A percentile compares a stretch with the other conserved stretches of the same genome.
phyloP scores from a whole-genome alignment of 331 rosid species.

The Acacia concinna region DNA sequence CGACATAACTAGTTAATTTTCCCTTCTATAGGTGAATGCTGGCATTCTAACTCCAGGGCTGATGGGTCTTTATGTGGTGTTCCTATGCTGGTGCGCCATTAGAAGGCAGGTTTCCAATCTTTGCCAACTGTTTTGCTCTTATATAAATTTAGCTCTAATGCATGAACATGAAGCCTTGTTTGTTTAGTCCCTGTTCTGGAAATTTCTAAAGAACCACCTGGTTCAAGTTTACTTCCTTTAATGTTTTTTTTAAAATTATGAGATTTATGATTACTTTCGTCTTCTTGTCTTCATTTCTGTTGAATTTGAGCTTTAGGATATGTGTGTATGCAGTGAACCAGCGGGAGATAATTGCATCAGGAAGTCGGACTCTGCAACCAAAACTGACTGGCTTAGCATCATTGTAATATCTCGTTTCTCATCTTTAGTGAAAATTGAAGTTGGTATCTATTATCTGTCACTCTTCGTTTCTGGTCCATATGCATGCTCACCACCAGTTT shows the following conservation, averaged over 20 bases:
- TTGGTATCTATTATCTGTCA: neutral
- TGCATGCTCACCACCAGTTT: neutral
- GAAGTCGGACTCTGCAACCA: constrained; percentile 46
- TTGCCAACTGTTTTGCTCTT: constrained; percentile 11
- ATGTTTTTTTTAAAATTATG: neutral
- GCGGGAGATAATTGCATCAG: constrained; percentile 65
- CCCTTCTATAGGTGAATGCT: constrained; percentile 66
- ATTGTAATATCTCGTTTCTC: constrained; percentile 53
- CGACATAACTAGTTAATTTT: constrained; percentile 15
- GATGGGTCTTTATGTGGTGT: constrained; percentile 95
- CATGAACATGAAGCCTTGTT: neutral
- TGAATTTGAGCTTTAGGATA: constrained; percentile 26
- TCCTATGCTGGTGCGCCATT: constrained; percentile 96
- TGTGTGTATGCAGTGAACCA: constrained; percentile 68
- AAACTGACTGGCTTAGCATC: constrained; percentile 86
- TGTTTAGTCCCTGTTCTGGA: neutral
- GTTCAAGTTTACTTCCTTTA: neutral
- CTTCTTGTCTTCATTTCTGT: constrained; percentile 7
- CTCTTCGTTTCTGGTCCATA: neutral
- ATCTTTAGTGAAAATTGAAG: constrained; percentile 1
- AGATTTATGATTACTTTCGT: constrained; percentile 3
- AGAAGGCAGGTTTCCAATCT: constrained; percentile 60
- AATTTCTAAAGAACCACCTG: neutral
- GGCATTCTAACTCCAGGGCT: constrained; percentile 86
- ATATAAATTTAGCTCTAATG: neutral